These are phyloP conservation scores for Lactuca saligna DNA, from an alignment of 129 eudicot species.

Conservation along the genomic window DNA sequence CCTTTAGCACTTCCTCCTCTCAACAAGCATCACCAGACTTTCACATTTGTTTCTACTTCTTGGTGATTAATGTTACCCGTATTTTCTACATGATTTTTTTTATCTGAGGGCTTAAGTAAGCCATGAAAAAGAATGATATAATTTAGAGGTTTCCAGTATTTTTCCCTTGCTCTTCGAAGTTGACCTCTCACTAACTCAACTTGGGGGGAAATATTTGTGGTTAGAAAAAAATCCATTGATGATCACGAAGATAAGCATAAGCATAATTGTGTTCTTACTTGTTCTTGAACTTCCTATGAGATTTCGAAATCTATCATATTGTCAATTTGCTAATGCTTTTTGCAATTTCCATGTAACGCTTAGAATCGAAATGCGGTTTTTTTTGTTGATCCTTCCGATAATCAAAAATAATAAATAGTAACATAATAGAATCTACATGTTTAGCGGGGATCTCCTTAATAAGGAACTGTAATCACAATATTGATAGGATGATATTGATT, in stretches of 20 bases:
- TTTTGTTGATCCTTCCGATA: conserved; percentile 73
- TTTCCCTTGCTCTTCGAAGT: conserved; percentile 63
- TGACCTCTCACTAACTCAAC: conserved; percentile 75
- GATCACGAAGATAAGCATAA: conserved; percentile 5
- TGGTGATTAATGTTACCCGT: conserved; percentile 41
- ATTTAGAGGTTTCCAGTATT: conserved; percentile 46
- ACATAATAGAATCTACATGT: background rate
- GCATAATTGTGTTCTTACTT: conserved; percentile 40
- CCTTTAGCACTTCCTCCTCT: too few species aligned
- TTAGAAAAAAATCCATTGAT: background rate
- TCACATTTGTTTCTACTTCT: conserved; percentile 33
- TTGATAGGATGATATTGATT: too few species aligned
- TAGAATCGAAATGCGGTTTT: conserved; percentile 75
- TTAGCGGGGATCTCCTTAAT: too few species aligned
- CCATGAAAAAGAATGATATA: conserved; percentile 36
- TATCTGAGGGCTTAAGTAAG: conserved; percentile 41
- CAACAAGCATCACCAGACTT: background rate
- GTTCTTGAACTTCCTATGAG: too few species aligned
- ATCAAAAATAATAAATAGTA: conserved; percentile 18
- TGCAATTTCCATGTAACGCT: conserved; percentile 80
- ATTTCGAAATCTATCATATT: conserved; percentile 61
- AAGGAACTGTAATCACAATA: too few species aligned
- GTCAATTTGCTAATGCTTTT: conserved; percentile 59
- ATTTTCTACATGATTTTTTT: conserved; percentile 30
- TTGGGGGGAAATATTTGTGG: conserved; percentile 29